Percentiles rank a stretch among this genome's conserved stretches.
Conservation (phyloP, 2,329 filamentous ascomycete genomes). For the Penicillium palitans region DNA sequence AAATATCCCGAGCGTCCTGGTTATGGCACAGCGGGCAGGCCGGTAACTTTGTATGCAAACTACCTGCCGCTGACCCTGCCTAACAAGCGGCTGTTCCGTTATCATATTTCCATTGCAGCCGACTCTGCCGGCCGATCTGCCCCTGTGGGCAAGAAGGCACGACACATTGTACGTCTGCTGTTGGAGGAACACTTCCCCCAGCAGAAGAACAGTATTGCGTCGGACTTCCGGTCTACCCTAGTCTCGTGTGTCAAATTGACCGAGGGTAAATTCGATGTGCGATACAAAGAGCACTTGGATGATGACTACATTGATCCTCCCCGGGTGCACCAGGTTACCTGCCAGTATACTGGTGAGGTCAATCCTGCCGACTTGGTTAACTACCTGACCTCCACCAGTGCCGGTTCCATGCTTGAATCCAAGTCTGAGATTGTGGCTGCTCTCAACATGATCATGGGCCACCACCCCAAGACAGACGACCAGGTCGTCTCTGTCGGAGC, state of each 20-base stretch:
- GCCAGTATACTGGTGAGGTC: constrained; percentile 38
- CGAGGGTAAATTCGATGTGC: constrained; percentile 29
- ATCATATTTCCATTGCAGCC: constrained; percentile 39
- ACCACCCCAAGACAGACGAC: constrained; percentile 45
- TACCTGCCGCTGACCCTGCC: constrained; percentile 41
- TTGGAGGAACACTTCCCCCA: constrained; percentile 39
- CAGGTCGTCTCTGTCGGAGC: constrained; percentile 50
- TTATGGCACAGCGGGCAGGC: constrained; percentile 37
- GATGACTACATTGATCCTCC: constrained; percentile 34
- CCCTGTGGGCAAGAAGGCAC: constrained; percentile 46
- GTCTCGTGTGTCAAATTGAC: constrained; percentile 33
- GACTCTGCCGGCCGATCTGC: constrained; percentile 26
- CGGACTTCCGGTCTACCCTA: constrained; percentile 43
- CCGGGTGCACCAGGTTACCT: constrained; percentile 38
- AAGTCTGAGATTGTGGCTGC: constrained; percentile 57
- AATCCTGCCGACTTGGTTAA: constrained; percentile 46
- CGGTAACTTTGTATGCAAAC: constrained; percentile 41
- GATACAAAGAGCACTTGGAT: constrained; percentile 40
- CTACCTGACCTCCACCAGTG: constrained; percentile 42
- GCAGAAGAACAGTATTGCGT: constrained; percentile 35
- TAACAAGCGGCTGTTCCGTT: constrained; percentile 43
- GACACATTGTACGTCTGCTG: constrained; percentile 51
- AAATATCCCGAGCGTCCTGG: constrained; percentile 40
- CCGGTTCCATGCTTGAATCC: constrained; percentile 40
- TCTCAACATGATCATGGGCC: constrained; percentile 59